Evolutionary conservation across 352 stramenopile genomes (phyloP).

Genomic region (Phytopythium aichiense): DNA sequence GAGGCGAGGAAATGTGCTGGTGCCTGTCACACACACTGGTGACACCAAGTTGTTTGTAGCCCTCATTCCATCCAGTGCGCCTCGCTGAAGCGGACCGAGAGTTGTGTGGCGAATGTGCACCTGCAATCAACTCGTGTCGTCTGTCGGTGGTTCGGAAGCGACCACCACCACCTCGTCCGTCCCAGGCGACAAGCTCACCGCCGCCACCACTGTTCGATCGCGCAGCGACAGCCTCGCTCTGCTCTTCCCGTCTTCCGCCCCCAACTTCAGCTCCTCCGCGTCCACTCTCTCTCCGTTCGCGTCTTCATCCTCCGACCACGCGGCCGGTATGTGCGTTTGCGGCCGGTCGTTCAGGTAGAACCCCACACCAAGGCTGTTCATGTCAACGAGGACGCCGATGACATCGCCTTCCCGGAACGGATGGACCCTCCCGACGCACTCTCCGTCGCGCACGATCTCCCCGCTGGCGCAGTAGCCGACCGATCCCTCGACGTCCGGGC

Average conservation of each 20-base stretch:
- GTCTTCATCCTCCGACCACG: neutral
- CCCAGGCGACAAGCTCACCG: constrained; percentile 22
- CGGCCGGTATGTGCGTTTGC: constrained; percentile 4
- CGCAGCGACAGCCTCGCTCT: constrained; percentile 11
- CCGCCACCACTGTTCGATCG: constrained; percentile 27
- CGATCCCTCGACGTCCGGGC: constrained; percentile 8
- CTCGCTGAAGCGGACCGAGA: too few relatives aligned
- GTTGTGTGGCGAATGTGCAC: too few relatives aligned
- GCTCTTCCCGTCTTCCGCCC: constrained; percentile 3
- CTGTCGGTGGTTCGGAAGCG: neutral
- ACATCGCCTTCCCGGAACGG: constrained; percentile 32
- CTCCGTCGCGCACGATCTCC: constrained; percentile 28
- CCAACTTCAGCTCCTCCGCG: neutral
- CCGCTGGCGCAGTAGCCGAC: constrained; percentile 31
- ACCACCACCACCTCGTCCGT: constrained; percentile 29
- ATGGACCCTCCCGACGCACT: constrained; percentile 24
- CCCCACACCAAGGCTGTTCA: constrained; percentile 31
- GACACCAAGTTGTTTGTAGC: too few relatives aligned
- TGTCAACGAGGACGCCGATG: constrained; percentile 41
- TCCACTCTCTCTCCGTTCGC: neutral
- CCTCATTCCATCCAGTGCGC: too few relatives aligned
- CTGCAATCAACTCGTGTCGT: too few relatives aligned
- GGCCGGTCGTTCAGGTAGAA: constrained; percentile 48
- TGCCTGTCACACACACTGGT: too few relatives aligned
- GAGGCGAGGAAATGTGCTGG: too few relatives aligned